Conservation (phyloP, 2,329 filamentous ascomycete genomes). For the Rosellinia necatrix region DNA sequence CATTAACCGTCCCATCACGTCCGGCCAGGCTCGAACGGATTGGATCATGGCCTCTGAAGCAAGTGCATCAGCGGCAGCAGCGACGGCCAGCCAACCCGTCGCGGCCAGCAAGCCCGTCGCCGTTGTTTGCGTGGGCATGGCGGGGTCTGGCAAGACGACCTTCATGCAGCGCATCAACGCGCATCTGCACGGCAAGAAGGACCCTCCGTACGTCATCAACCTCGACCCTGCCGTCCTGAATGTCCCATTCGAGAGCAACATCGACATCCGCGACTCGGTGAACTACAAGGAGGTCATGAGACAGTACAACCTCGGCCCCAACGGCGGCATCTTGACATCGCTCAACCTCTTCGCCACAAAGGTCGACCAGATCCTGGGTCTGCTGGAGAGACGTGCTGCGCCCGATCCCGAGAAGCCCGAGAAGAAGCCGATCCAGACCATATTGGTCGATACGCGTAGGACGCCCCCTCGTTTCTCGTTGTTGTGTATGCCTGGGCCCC, state of each 20-base stretch:
- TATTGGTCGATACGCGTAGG: conserved; percentile 83
- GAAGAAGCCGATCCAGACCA: conserved; percentile 73
- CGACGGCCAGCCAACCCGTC: conserved; percentile 34
- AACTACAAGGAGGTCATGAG: conserved; percentile 99
- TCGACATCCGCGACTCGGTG: conserved; percentile 97
- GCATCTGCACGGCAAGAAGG: conserved; percentile 79
- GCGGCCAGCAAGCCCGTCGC: conserved; percentile 56
- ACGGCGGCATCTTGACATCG: conserved; percentile 94
- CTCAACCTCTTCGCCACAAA: conserved; percentile 98
- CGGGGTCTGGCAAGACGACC: conserved; percentile 97
- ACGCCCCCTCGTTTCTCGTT: not conserved
- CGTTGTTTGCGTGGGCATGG: conserved; percentile 97
- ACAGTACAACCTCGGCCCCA: conserved; percentile 96
- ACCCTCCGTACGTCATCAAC: conserved; percentile 93
- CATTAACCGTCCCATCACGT: not conserved
- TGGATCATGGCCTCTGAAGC: conserved; percentile 23
- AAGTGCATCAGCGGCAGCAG: conserved; percentile 23
- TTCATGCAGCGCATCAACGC: conserved; percentile 99
- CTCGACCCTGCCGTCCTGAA: conserved; percentile 93
- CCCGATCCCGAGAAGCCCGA: conserved; percentile 65
- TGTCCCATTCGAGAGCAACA: conserved; percentile 95
- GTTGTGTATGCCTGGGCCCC: not conserved
- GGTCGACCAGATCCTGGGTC: conserved; percentile 87
- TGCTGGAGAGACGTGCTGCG: conserved; percentile 85
- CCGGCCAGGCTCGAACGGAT: not conserved